These are phyloP conservation scores for Boletales sp. DNA, from an alignment of 768 basidiomycete species.

Conservation along the genomic window DNA sequence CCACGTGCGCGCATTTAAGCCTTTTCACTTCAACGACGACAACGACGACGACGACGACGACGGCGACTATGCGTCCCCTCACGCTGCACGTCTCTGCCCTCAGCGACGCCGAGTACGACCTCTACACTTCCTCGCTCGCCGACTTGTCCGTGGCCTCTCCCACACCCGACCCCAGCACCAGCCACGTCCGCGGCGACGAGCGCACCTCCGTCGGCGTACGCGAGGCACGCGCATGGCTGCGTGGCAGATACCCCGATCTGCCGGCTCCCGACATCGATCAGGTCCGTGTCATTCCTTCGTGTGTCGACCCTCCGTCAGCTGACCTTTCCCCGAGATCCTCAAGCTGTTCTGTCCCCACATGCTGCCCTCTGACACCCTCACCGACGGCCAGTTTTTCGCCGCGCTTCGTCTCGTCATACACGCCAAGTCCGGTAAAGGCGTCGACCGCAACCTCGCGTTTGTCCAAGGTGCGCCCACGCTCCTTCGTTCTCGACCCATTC, in stretches of 20 bases:
- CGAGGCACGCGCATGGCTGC: constrained; percentile 72
- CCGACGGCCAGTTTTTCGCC: constrained; percentile 75
- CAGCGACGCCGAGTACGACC: constrained; percentile 64
- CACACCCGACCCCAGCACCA: not conserved
- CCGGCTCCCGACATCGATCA: constrained; percentile 51
- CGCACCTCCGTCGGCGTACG: constrained; percentile 50
- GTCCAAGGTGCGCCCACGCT: constrained; percentile 53
- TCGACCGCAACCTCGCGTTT: constrained; percentile 68
- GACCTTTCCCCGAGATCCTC: constrained; percentile 49
- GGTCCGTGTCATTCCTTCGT: constrained; percentile 36
- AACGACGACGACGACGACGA: not conserved
- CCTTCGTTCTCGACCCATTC: not conserved
- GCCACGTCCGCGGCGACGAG: constrained; percentile 42
- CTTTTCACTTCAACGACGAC: not conserved
- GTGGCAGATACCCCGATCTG: constrained; percentile 63
- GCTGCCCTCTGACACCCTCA: constrained; percentile 48
- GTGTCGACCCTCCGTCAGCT: not conserved
- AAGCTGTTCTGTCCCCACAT: constrained; percentile 59
- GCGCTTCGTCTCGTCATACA: constrained; percentile 65
- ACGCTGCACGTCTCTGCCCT: constrained; percentile 73
- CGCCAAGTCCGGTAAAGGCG: constrained; percentile 52
- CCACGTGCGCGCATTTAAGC: constrained; percentile 6
- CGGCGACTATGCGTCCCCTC: constrained; percentile 52
- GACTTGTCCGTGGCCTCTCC: constrained; percentile 43
- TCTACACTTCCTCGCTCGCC: constrained; percentile 59